phyloP scores from a whole-genome alignment of 306 rosid species.

The Vigna radiata region DNA sequence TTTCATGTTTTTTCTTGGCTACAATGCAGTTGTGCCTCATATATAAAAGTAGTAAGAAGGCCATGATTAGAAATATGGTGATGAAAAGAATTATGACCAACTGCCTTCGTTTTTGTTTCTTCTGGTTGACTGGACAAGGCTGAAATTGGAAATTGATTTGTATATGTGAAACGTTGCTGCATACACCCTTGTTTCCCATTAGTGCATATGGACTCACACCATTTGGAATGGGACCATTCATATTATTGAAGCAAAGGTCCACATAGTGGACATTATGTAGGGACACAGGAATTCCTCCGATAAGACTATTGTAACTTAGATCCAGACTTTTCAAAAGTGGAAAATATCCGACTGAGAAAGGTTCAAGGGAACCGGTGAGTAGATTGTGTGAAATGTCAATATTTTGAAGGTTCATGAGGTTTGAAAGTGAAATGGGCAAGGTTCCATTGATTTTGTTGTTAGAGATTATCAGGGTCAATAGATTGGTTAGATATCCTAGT shows the following conservation, averaged over 20 bases:
- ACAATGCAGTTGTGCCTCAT: not conserved
- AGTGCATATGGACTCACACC: not conserved
- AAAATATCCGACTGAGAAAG: not conserved
- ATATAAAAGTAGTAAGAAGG: not conserved
- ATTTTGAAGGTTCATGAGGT: not conserved
- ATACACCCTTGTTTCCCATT: not conserved
- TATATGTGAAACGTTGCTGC: accelerated
- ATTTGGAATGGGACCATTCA: not conserved
- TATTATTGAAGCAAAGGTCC: not conserved
- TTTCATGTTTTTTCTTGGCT: not conserved
- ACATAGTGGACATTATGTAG: accelerated
- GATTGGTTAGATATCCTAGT: not conserved
- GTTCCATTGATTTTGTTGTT: not conserved
- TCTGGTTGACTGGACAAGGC: not conserved
- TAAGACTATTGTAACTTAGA: not conserved
- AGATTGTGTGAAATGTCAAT: not conserved
- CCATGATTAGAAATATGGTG: not conserved
- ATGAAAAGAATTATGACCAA: not conserved
- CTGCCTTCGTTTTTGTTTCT: not conserved
- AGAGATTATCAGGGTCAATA: not conserved
- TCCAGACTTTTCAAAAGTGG: not conserved
- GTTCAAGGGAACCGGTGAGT: too few relatives aligned
- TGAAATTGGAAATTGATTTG: not conserved
- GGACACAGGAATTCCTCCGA: accelerated
- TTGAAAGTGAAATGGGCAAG: not conserved